Percentiles rank a stretch among this genome's conserved stretches.
These are phyloP conservation scores for Populus trichocarpa DNA, from an alignment of 441 rosid species.

Conservation along the genomic window DNA sequence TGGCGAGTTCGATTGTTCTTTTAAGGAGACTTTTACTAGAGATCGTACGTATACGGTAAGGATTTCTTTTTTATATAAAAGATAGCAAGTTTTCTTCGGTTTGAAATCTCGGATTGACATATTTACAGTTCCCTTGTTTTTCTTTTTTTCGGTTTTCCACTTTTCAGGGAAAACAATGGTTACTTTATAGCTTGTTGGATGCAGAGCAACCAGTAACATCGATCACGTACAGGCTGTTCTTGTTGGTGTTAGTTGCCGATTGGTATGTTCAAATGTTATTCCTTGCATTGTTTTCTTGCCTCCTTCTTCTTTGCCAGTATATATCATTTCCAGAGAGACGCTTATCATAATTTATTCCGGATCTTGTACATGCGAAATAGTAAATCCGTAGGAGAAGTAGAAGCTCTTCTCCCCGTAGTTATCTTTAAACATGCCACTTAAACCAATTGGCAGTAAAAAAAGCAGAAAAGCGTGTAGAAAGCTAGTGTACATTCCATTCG, in stretches of 20 bases:
- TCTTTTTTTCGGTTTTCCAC: neutral
- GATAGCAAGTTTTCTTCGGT: neutral
- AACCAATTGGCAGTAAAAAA: neutral
- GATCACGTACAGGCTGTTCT: constrained; percentile 76
- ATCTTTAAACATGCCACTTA: neutral
- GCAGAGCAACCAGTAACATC: constrained; percentile 92
- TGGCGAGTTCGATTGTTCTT: constrained; percentile 66
- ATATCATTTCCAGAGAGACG: neutral
- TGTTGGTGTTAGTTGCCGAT: constrained; percentile 76
- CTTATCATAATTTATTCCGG: neutral
- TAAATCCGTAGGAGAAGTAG: neutral
- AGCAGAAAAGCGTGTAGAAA: neutral
- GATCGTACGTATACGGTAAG: neutral
- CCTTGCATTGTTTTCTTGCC: constrained; percentile 4
- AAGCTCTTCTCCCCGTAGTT: neutral
- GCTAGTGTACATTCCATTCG: neutral
- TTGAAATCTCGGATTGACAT: constrained; percentile 3
- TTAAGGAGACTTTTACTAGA: neutral
- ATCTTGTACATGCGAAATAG: neutral
- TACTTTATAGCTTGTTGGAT: constrained; percentile 85
- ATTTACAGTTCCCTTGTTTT: constrained; percentile 5
- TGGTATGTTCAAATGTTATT: constrained; percentile 41
- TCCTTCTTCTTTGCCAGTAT: neutral
- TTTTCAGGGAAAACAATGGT: constrained; percentile 83
- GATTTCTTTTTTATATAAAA: neutral